Evolutionary conservation across 2,329 filamentous ascomycete species (phyloP).

Genomic region (Boeremia lycopersici): DNA sequence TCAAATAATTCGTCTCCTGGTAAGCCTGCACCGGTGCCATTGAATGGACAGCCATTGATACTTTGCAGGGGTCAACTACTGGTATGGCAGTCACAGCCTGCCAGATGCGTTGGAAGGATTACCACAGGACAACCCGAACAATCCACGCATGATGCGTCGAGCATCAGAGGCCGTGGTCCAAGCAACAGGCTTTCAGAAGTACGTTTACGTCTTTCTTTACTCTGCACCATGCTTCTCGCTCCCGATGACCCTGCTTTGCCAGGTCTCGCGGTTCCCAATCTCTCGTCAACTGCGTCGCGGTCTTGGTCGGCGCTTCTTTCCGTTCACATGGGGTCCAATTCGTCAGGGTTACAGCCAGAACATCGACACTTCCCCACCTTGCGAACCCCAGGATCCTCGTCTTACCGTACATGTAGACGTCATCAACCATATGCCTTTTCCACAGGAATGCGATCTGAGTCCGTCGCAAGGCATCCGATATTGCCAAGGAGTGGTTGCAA

Average conservation of each 20-base stretch:
- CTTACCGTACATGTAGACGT: neutral
- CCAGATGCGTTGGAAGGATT: constrained; percentile 37
- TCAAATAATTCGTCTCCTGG: constrained; percentile 42
- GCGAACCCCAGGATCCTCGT: neutral
- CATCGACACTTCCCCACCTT: neutral
- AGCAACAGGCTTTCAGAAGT: constrained; percentile 38
- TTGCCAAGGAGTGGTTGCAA: constrained; percentile 25
- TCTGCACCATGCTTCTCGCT: neutral
- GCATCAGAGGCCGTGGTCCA: constrained; percentile 42
- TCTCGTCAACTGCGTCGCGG: neutral
- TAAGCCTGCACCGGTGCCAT: constrained; percentile 22
- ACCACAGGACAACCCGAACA: constrained; percentile 27
- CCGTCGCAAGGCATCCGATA: constrained; percentile 18
- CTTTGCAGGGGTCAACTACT: constrained; percentile 37
- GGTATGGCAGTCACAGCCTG: constrained; percentile 41
- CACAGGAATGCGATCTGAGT: constrained; percentile 8
- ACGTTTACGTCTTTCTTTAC: constrained; percentile 15
- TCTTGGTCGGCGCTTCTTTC: constrained; percentile 1
- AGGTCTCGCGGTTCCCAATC: neutral
- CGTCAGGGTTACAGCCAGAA: neutral
- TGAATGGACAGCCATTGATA: constrained; percentile 19
- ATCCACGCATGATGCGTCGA: constrained; percentile 40
- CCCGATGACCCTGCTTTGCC: neutral
- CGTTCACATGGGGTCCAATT: constrained; percentile 2
- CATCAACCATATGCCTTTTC: neutral